phyloP scores from a whole-genome alignment of 768 basidiomycete species.

The Cystofilobasidium bisporidii region DNA sequence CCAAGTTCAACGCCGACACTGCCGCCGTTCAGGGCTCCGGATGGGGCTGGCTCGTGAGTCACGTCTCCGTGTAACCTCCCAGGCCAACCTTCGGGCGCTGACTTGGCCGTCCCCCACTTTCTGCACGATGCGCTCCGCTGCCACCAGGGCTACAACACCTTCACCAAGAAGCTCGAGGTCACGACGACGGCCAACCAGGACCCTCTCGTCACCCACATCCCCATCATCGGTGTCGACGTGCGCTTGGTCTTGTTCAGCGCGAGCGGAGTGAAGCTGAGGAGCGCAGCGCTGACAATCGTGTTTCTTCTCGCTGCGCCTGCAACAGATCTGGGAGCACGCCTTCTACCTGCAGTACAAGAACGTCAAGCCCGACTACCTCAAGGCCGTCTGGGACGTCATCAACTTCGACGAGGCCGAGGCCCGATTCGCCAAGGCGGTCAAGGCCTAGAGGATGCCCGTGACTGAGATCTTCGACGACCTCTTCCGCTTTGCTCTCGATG shows the following conservation, averaged over 20 bases:
- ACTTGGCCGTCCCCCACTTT: background rate
- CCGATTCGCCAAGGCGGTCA: slow-evolving; percentile 42
- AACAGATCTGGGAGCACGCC: slow-evolving; percentile 27
- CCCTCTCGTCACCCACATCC: slow-evolving; percentile 66
- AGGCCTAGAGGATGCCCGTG: too few relatives aligned
- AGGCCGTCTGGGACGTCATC: slow-evolving; percentile 90
- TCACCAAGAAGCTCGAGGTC: slow-evolving; percentile 68
- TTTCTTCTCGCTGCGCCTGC: too few relatives aligned
- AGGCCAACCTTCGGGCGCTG: too few relatives aligned
- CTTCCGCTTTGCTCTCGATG: too few relatives aligned
- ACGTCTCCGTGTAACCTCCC: background rate
- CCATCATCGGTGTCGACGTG: slow-evolving; percentile 84
- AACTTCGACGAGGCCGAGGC: slow-evolving; percentile 88
- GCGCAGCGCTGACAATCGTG: too few relatives aligned
- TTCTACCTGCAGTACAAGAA: slow-evolving; percentile 93
- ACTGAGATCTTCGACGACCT: too few relatives aligned
- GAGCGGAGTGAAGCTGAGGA: too few relatives aligned
- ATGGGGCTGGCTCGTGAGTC: slow-evolving; percentile 90
- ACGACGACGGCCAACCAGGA: slow-evolving; percentile 95
- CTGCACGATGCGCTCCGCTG: too few relatives aligned
- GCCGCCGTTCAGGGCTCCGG: slow-evolving; percentile 84
- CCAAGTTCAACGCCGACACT: slow-evolving; percentile 74
- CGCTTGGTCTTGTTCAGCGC: slow-evolving; percentile 45
- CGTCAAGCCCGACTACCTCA: slow-evolving; percentile 70
- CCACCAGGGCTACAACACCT: slow-evolving; percentile 57